phyloP scores from a whole-genome alignment of 73 alveolate genomes.

The Symbiodinium natans region DNA sequence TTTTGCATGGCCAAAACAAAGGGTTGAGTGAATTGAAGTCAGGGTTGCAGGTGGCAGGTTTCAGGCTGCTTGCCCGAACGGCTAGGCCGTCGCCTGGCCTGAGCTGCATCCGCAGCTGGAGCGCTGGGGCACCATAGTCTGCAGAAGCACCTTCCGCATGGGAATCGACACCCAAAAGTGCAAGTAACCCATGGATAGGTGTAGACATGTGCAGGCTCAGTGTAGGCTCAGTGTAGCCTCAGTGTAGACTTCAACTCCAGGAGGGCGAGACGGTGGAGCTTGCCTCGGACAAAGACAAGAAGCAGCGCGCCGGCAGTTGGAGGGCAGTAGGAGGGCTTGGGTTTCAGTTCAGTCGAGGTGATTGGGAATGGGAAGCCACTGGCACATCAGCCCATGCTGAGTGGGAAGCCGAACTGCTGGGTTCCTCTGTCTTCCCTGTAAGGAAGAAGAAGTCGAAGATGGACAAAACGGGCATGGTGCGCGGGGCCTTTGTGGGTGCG shows the following conservation, averaged over 20 bases:
- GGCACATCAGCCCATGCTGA: too few species aligned
- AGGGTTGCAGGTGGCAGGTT: too few species aligned
- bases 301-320: background rate
- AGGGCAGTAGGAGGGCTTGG: background rate
- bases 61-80: too few species aligned
- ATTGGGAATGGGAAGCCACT: too few species aligned
- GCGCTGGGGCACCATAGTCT: background rate
- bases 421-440: too few species aligned
- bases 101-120: conserved; percentile 94
- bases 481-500: background rate
- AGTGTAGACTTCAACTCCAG: background rate
- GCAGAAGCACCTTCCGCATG: too few species aligned
- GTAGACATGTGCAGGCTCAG: too few species aligned
- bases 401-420: too few species aligned
- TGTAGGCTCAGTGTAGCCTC: too few species aligned
- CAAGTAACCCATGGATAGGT: too few species aligned
- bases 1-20: background rate
- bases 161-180: too few species aligned
- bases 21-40: too few species aligned
- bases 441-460: conserved; percentile 91
- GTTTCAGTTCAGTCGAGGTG: background rate
- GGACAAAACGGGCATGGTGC: conserved; percentile 91
- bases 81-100: conserved; percentile 85
- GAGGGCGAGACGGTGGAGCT: conserved; percentile 91
- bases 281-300: conserved; percentile 79